Conservation (phyloP, 805 yeast genomes). For the Hanseniaspora meyeri region DNA sequence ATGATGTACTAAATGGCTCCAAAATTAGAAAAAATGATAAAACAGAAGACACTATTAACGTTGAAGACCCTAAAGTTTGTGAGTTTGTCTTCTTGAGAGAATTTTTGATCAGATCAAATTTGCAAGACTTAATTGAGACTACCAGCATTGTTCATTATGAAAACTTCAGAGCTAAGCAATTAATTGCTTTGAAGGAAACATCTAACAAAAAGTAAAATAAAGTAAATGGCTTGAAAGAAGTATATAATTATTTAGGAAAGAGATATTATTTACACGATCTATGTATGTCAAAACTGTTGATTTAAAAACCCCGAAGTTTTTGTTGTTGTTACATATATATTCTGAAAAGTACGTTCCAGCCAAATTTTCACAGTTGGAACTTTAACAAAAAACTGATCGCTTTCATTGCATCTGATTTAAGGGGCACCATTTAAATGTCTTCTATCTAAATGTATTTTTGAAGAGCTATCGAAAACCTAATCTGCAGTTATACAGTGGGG, state of each 20-base stretch:
- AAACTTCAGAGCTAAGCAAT: constrained; percentile 83
- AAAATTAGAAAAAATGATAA: constrained; percentile 77
- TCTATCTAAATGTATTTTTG: too few relatives aligned
- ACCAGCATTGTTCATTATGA: constrained; percentile 84
- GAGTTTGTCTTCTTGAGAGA: constrained; percentile 91
- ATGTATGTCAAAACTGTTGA: background rate
- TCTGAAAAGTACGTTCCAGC: too few relatives aligned
- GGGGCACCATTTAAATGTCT: too few relatives aligned
- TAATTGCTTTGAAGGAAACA: constrained; percentile 84
- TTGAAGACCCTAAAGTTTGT: constrained; percentile 89
- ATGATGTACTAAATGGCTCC: constrained; percentile 33
- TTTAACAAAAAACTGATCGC: too few relatives aligned
- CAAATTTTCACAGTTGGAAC: too few relatives aligned
- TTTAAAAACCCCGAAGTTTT: background rate
- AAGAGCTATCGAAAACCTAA: too few relatives aligned
- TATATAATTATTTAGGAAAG: too few relatives aligned
- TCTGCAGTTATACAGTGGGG: too few relatives aligned
- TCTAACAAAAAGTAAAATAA: constrained; percentile 29
- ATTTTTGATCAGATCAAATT: constrained; percentile 86
- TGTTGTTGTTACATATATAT: background rate
- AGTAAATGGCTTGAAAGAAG: background rate
- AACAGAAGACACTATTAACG: constrained; percentile 71
- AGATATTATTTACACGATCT: too few relatives aligned
- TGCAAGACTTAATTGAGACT: constrained; percentile 90
- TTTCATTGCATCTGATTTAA: too few relatives aligned